Base-by-base conservation (phyloP, 73 alveolate genomes). In the Paramecium biaurelia region DNA sequence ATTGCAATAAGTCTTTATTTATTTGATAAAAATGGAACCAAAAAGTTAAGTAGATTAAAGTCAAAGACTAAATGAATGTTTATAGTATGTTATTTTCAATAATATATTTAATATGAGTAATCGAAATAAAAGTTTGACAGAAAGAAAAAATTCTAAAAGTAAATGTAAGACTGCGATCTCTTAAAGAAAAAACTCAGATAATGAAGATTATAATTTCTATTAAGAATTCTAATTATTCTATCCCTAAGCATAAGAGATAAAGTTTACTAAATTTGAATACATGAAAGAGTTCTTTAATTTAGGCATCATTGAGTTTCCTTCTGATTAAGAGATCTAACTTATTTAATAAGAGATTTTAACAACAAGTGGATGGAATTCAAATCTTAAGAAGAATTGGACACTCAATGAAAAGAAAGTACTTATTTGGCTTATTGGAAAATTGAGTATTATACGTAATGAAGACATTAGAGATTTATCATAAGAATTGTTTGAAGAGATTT, bases 201-300 rank as follows among this genome's bases (percentile, higher is more conserved):
- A 49, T 30, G 84, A 63, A 63, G 84, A 63, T 32, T 63, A 63
- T 32, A 63, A 63, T 32, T 63, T 63, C 45, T 63, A 63, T 32
- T 32, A 63, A 63, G 84, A 63, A 63, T 63, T 63, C 47, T 63
- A 63, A 12, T 32, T 30, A 63, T 63, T 63, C 28, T 53, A 53
- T 53, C 68, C 68, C 30, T 53, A 53, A 53, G 68, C 68, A 5
- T 18, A 53, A 34, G 68, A 21, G 32, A 53, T 53, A 18, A 53
- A 53, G 84, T 63, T 63, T 63, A 63, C 84, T 18, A 47, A 79
- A 79, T 79, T 43, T 45, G 90, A 79, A 79, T 45, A 42, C 2
- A 79, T 79, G 90, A 79, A 79, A 26, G 90, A 79, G 47, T 79
- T 79, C 56, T 79, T 41, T 45, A 79, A 79, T 79, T 26, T 79